A percentile compares a stretch with the other conserved stretches of the same genome.
Evolutionary conservation across 139 green algal species (phyloP).

Genomic region (Closterium sp.): DNA sequence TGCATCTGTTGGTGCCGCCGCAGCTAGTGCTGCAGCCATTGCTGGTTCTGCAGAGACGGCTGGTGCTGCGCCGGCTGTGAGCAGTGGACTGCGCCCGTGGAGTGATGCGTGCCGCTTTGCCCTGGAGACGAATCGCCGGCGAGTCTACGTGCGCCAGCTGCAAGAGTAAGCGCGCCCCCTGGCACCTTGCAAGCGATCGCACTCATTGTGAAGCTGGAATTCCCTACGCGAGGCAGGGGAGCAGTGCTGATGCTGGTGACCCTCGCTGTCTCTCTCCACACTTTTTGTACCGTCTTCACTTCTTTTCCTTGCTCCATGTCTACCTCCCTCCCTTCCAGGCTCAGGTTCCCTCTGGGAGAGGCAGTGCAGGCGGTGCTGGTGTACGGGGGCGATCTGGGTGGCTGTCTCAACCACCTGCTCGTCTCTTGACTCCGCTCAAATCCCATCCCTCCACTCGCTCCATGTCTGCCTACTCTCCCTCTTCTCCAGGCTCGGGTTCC

Average conservation of each 20-base stretch:
- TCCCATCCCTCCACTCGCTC: neutral
- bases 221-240: no score
- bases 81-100: neutral
- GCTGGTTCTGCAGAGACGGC: neutral
- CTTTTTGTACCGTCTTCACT: no score
- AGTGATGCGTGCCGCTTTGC: slow-evolving; percentile 9
- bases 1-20: neutral
- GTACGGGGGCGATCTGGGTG: neutral
- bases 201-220: no score
- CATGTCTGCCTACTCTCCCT: neutral
- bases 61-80: neutral
- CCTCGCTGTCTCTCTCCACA: no score
- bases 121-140: neutral
- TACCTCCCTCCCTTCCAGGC: neutral
- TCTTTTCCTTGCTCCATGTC: no score
- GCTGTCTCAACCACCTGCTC: neutral
- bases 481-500: neutral
- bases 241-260: neutral
- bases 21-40: neutral
- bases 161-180: neutral
- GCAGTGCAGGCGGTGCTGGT: neutral
- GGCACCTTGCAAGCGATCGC: no score
- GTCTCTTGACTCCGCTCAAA: neutral
- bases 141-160: slow-evolving; percentile 9
- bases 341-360: neutral